Base-by-base conservation (phyloP, 805 yeast genomes). In the Candida golubevii region DNA sequence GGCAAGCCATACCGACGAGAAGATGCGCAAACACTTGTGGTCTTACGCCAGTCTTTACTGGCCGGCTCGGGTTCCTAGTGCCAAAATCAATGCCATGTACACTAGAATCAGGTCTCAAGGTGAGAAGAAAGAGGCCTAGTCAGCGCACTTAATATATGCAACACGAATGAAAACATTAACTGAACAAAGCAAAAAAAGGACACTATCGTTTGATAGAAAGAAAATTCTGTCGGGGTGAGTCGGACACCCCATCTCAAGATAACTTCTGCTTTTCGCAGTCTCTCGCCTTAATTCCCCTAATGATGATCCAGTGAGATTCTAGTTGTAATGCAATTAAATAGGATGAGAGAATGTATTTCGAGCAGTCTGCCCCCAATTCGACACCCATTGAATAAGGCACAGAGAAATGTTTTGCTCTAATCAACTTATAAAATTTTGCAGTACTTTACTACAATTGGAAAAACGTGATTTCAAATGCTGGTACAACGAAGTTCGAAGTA, bases 31-130 rank as follows among this genome's bases (percentile, higher is more conserved):
- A 59, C 93, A 88, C 56, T 65, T 88, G 47, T 88, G 97, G 96
- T 78, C 85, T 28, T 88, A 83, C 61, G 88, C 93, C 5, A 75
- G 89, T 15, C 75, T 78, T 42, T 88, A 81, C 67, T 88, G 97
- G 97, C 97, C 97, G 2, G 85, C 81, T 4, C 77, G 78, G 49
- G 96, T 83, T n/a, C 79, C 85, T 35, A 83, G 91, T 48, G 64
- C 71, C 33, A 84, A 84, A 66, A 78, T 88, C 49, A 74, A 75
- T 57, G 82, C 78, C 28, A 88, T 89, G 96, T 89, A 87, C 63
- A 73, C 67, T 48, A 79, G 83, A 63, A 65, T 82, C 47, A 75
- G 72, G 49, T 45, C 55, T 26, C 50, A 48, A 42, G 51, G 40
- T n/a, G 51, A 38, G 23, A 52, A 50, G 41, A 42, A 42, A 38